Conservation (phyloP, 2,329 filamentous ascomycete genomes). For the Xylaria arbuscula region DNA sequence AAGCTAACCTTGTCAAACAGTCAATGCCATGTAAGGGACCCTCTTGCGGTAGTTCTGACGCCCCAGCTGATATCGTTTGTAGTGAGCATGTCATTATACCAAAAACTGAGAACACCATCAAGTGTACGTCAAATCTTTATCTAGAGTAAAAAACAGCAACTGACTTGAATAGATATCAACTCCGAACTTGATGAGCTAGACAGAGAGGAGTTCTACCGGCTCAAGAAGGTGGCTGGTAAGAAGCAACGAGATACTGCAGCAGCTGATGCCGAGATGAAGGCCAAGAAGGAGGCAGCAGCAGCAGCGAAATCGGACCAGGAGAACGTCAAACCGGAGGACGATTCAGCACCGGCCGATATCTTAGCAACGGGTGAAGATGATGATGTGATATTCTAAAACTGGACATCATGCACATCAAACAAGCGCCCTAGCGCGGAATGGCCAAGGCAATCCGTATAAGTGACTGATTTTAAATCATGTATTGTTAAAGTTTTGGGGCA, state of each 20-base stretch:
- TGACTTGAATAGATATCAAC: conserved; percentile 79
- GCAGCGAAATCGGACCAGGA: conserved; percentile 52
- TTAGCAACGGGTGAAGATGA: conserved; percentile 81
- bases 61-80: conserved; percentile 41
- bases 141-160: background rate
- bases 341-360: conserved; percentile 69
- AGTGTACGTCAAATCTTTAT: conserved; percentile 68
- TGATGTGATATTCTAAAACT: conserved; percentile 81
- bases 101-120: conserved; percentile 99
- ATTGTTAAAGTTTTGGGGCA: conserved; percentile 35
- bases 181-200: conserved; percentile 97
- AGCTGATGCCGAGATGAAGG: conserved; percentile 79
- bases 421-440: background rate
- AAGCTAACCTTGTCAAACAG: conserved; percentile 59
- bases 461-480: conserved; percentile 21
- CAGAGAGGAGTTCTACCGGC: conserved; percentile 95
- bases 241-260: conserved; percentile 81
- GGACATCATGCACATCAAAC: background rate
- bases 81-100: conserved; percentile 96
- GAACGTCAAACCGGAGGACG: conserved; percentile 52
- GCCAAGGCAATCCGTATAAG: conserved; percentile 1
- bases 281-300: conserved; percentile 69
- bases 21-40: conserved; percentile 83
- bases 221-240: conserved; percentile 94
- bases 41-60: background rate